Percentiles rank a stretch among this genome's conserved stretches.
These are phyloP conservation scores for Pichia sp. DNA, from an alignment of 1,139 yeast species.

Conservation along the genomic window DNA sequence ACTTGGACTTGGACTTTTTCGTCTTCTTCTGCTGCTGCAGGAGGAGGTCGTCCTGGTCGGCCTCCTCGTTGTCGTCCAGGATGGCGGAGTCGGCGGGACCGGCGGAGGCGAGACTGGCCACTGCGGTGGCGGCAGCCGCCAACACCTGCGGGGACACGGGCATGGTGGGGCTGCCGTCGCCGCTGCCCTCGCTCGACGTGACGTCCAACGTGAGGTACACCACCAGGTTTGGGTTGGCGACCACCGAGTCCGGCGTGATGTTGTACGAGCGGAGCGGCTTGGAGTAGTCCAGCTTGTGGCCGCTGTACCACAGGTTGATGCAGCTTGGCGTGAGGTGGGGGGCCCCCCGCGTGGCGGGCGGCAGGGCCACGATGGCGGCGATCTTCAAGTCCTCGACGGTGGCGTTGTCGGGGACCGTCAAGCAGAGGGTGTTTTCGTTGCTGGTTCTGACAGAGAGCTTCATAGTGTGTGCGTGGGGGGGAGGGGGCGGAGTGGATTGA, in stretches of 20 bases:
- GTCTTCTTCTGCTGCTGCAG: neutral
- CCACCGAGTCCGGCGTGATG: slow-evolving; percentile 21
- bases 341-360: no score
- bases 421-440: slow-evolving; percentile 3
- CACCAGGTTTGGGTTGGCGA: slow-evolving; percentile 30
- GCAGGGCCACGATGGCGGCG: slow-evolving; percentile 44
- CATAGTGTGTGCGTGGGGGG: slow-evolving; percentile 7
- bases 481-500: neutral
- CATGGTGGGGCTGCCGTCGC: neutral
- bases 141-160: no score
- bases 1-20: slow-evolving; percentile 18
- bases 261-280: slow-evolving; percentile 28
- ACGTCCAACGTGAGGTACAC: slow-evolving; percentile 39
- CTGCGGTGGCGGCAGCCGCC: no score
- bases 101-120: neutral
- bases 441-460: slow-evolving; percentile 24
- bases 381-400: slow-evolving; percentile 47
- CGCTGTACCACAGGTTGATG: slow-evolving; percentile 49
- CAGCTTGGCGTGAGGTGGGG: slow-evolving; percentile 24
- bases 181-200: neutral
- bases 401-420: slow-evolving; percentile 45
- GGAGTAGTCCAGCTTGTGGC: slow-evolving; percentile 41
- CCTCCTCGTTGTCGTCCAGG: slow-evolving; percentile 20
- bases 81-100: slow-evolving; percentile 15
- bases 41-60: slow-evolving; percentile 21